Evolutionary conservation across 148 eudicot genomes (phyloP).

Genomic region (Euryodendron excelsum): DNA sequence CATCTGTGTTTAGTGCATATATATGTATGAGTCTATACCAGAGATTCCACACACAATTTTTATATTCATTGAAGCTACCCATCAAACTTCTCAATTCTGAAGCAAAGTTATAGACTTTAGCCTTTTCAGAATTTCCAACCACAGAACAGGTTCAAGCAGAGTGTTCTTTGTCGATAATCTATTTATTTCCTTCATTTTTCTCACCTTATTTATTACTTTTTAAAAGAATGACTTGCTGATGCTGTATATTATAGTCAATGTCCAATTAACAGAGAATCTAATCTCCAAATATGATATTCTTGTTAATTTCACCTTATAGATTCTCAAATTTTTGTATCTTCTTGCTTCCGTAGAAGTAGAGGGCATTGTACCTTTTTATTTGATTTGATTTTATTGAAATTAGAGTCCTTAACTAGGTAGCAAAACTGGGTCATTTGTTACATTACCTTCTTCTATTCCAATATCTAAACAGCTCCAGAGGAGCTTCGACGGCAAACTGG

Average conservation of each 20-base stretch:
- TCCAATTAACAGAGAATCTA: background rate
- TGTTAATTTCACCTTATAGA: background rate
- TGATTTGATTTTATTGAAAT: slow-evolving; percentile 10
- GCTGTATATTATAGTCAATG: background rate
- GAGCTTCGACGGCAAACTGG: slow-evolving; percentile 26
- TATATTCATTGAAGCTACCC: no score
- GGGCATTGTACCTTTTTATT: background rate
- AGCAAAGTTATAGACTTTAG: no score
- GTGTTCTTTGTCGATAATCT: background rate
- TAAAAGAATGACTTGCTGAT: background rate
- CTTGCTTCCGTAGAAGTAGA: slow-evolving; percentile 7
- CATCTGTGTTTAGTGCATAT: no score
- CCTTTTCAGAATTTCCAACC: no score
- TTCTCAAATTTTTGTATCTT: background rate
- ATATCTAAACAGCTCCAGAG: slow-evolving; percentile 33
- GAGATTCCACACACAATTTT: background rate
- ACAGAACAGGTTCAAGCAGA: background rate
- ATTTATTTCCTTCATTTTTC: background rate
- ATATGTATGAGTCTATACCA: no score
- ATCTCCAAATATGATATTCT: background rate
- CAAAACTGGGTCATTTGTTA: background rate
- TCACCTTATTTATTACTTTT: background rate
- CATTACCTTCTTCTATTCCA: background rate
- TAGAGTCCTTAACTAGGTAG: background rate
- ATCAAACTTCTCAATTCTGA: no score